Evolutionary conservation across 495 filamentous ascomycete genomes (phyloP).

Genomic region (Parathielavia hyrcaniae): DNA sequence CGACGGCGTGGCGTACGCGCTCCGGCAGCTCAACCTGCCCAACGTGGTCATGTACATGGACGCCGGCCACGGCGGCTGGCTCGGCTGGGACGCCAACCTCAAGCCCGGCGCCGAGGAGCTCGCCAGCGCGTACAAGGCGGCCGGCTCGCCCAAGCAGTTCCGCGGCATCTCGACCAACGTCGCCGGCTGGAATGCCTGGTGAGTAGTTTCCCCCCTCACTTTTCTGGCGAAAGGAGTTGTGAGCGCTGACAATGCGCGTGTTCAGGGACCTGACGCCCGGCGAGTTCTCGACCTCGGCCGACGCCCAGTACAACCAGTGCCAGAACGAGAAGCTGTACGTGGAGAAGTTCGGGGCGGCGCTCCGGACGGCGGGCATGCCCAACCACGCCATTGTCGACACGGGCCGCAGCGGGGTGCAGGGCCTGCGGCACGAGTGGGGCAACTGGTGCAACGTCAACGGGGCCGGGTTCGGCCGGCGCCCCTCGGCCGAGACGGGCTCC

Average conservation of each 20-base stretch:
- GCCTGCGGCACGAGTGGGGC: constrained; percentile 63
- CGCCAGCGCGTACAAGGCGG: constrained; percentile 59
- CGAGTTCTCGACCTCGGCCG: constrained; percentile 57
- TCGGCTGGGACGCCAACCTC: constrained; percentile 77
- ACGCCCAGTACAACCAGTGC: constrained; percentile 50
- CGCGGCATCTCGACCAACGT: constrained; percentile 74
- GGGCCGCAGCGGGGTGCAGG: constrained; percentile 61
- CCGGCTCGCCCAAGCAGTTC: constrained; percentile 57
- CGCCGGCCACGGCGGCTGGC: constrained; percentile 75
- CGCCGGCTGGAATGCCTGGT: constrained; percentile 69
- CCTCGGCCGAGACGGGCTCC: constrained; percentile 56
- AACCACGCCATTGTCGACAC: constrained; percentile 69
- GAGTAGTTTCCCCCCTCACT: constrained; percentile 12
- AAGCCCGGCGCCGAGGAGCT: constrained; percentile 63
- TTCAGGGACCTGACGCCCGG: constrained; percentile 51
- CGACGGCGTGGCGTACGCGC: constrained; percentile 64
- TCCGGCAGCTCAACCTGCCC: constrained; percentile 62
- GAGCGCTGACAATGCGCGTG: constrained; percentile 15
- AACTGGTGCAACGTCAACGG: constrained; percentile 73
- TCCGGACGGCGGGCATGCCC: constrained; percentile 57
- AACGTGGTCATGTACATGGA: constrained; percentile 83
- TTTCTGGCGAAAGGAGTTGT: background rate
- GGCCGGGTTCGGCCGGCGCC: constrained; percentile 67
- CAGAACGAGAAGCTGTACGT: constrained; percentile 71
- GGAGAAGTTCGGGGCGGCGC: constrained; percentile 56